Percentiles rank a stretch among this genome's conserved stretches.
Conservation (phyloP, 2,329 filamentous ascomycete genomes). For the Diaporthe citri region DNA sequence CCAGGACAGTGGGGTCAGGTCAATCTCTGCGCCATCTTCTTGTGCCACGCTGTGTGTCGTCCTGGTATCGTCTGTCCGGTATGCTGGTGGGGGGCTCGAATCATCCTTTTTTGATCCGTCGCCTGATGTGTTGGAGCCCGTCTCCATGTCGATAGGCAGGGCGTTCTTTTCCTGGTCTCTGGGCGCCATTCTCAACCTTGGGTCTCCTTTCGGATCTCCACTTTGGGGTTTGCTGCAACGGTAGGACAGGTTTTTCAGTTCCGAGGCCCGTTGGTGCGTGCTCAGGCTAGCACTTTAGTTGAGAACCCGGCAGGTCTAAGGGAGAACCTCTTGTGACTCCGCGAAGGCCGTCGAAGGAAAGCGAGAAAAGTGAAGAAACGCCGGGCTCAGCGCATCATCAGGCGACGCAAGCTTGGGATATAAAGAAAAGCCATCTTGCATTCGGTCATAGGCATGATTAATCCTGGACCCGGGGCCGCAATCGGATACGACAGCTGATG, state of each 20-base stretch:
- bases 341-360: background rate
- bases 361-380: background rate
- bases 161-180: constrained; percentile 28
- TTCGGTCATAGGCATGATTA: constrained; percentile 31
- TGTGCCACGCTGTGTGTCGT: constrained; percentile 36
- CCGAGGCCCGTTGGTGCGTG: constrained; percentile 12
- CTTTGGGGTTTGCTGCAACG: constrained; percentile 1
- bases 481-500: constrained; percentile 33
- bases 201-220: background rate
- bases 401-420: constrained; percentile 11
- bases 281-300: constrained; percentile 19
- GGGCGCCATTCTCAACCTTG: constrained; percentile 5
- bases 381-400: constrained; percentile 14
- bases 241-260: background rate
- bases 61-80: constrained; percentile 28
- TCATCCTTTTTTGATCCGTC: constrained; percentile 8
- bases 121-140: constrained; percentile 29
- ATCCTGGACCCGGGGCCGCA: constrained; percentile 25
- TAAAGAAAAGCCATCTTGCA: constrained; percentile 7
- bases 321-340: background rate
- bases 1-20: constrained; percentile 37
- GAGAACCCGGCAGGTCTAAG: constrained; percentile 9
- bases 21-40: constrained; percentile 38
- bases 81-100: constrained; percentile 19
- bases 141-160: constrained; percentile 28